Evolutionary conservation across 192 early-diverging fungal species (phyloP).

Genomic region (Dimargaris verticillata): DNA sequence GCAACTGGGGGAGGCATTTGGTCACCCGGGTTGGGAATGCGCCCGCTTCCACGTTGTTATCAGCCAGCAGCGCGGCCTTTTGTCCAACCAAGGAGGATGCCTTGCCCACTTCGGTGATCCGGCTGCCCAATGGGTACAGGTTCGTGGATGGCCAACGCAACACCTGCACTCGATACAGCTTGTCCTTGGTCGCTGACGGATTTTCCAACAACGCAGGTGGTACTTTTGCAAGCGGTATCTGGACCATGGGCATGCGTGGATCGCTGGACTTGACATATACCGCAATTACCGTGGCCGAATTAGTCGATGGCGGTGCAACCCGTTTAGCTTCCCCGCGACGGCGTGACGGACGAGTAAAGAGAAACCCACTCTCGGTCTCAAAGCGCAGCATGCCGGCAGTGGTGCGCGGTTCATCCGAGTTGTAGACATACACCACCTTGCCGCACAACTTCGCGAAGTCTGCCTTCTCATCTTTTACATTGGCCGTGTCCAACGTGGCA

Average conservation of each 20-base stretch:
- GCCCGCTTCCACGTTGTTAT: constrained; percentile 56
- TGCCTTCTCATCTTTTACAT: neutral
- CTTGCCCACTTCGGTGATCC: constrained; percentile 41
- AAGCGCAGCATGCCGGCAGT: neutral
- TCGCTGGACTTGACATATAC: constrained; percentile 21
- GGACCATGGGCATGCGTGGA: constrained; percentile 9
- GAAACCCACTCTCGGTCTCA: neutral
- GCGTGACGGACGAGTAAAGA: no score
- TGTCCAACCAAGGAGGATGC: constrained; percentile 64
- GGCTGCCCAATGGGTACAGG: constrained; percentile 3
- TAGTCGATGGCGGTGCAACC: constrained; percentile 4
- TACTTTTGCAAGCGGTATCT: no score
- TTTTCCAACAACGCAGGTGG: no score
- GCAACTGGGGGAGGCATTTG: constrained; percentile 51
- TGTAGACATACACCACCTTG: neutral
- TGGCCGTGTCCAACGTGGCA: no score
- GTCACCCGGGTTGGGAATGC: constrained; percentile 58
- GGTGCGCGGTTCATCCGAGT: neutral
- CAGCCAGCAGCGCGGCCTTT: constrained; percentile 64
- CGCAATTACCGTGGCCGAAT: neutral
- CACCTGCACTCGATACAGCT: neutral
- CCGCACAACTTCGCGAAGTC: neutral
- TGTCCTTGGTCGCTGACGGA: neutral
- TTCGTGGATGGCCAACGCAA: neutral
- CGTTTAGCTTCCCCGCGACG: neutral